A percentile compares a stretch with the other conserved stretches of the same genome.
Conservation (phyloP, 129 eudicot species). For the Logfia minima region DNA sequence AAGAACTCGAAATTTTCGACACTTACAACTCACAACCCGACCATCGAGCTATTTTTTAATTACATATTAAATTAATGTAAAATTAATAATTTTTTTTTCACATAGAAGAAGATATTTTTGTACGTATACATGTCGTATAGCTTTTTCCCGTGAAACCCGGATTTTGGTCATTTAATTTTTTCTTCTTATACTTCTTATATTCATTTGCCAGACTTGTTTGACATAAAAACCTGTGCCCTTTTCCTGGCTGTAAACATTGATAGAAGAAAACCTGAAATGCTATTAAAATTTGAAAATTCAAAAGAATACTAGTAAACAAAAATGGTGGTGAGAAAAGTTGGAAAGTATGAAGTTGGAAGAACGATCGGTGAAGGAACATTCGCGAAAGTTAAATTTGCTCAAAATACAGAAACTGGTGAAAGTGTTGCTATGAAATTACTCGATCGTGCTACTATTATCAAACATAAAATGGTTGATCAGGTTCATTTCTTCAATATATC, state of each 20-base stretch:
- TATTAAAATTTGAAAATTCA: background rate
- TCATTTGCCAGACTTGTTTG: background rate
- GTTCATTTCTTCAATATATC: constrained; percentile 24
- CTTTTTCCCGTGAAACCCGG: background rate
- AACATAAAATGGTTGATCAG: constrained; percentile 98
- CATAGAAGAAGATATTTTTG: too few species aligned
- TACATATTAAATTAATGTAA: too few species aligned
- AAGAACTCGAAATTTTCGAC: too few species aligned
- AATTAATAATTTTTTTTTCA: too few species aligned
- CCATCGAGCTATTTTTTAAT: too few species aligned
- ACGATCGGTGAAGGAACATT: constrained; percentile 98
- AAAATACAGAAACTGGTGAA: constrained; percentile 97
- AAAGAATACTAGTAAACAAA: background rate
- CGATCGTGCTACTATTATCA: constrained; percentile 88
- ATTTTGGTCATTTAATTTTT: background rate
- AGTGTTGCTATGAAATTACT: constrained; percentile 98
- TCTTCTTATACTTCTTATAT: too few species aligned
- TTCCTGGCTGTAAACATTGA: background rate
- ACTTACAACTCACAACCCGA: too few species aligned
- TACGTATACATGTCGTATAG: too few species aligned
- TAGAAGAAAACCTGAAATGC: background rate
- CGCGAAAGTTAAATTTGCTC: constrained; percentile 97
- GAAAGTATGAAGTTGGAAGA: constrained; percentile 96
- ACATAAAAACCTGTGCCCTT: background rate
- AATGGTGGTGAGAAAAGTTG: constrained; percentile 89